Evolutionary conservation across 192 early-diverging fungal species (phyloP), one percentile per base, ranked within the genome.

Genomic region (Backusella australiensis): DNA sequence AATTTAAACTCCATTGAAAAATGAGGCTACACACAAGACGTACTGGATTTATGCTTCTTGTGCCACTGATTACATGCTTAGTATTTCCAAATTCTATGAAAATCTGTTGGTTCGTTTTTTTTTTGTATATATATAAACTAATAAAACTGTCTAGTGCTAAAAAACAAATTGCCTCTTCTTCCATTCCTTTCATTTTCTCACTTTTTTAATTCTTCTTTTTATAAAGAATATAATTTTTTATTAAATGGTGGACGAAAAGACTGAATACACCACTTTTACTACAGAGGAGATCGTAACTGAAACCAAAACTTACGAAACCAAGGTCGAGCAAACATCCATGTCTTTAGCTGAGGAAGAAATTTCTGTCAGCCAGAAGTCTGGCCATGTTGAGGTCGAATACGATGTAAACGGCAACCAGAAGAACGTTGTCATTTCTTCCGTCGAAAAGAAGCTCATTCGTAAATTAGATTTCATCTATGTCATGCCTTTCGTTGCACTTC

Each of bases 401-500:
- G 71, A 72, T 59, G 71, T 52, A 4, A 49, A 72, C 1, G 71
- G 71, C 34, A 72, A 72, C 17, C 29, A 11, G 19, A 32, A 34
- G 11, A 19, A 56, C 29, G 29, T 52, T 26, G 34, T 36, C 46
- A 69, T 69, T 23, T 67, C 41, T 6, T 6, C 15, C 2, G 59
- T n/a, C 1, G 76, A 77, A 32, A 65, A 23, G 32, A 46, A 41
- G 6, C n/a, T 73, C 3, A 49, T 78, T 34, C 72, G 71, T 42
- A 66, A 53, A 17, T 26, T 78, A 29, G 77, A 78, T 72, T 78
- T 23, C 36, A 53, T 78, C 15, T 73, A 73, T 29, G 77, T 78
- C 19, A 78, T 78, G 77, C 77, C 77, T 41, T 78, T 29, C 69
- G 14, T 78, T 23, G 59, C 63, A 21, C 3, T 78, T 17, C 71